phyloP scores from a whole-genome alignment of 148 eudicot genomes.

The Rhododendron simsii region DNA sequence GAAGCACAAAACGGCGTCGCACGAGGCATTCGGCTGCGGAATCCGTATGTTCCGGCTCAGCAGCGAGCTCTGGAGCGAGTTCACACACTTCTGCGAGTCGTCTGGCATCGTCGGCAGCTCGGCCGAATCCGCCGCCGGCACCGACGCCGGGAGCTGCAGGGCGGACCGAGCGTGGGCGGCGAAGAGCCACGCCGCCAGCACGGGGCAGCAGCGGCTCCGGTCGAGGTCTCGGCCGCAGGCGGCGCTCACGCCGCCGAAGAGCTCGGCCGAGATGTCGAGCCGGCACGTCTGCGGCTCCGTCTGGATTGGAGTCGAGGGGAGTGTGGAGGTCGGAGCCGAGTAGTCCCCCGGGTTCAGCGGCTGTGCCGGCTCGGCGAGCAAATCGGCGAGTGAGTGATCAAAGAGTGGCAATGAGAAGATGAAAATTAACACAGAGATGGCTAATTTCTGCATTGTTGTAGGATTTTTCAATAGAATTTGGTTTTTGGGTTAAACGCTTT shows the following conservation, averaged over 20 bases:
- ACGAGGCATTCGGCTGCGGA: slow-evolving; percentile 65
- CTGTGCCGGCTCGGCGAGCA: slow-evolving; percentile 62
- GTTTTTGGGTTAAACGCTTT: neutral
- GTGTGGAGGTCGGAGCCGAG: slow-evolving; percentile 48
- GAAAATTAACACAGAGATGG: neutral
- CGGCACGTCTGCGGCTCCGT: slow-evolving; percentile 51
- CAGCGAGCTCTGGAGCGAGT: slow-evolving; percentile 68
- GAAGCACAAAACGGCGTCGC: slow-evolving; percentile 86
- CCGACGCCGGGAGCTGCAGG: slow-evolving; percentile 31
- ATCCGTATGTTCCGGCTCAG: slow-evolving; percentile 48
- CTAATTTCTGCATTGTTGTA: neutral
- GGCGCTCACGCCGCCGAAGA: slow-evolving; percentile 84
- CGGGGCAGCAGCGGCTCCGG: slow-evolving; percentile 88
- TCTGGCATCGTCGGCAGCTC: slow-evolving; percentile 89
- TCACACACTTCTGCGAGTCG: slow-evolving; percentile 84
- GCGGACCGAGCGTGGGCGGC: slow-evolving; percentile 89
- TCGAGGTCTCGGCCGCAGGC: slow-evolving; percentile 70
- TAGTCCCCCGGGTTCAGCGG: slow-evolving; percentile 47
- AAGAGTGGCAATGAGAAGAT: neutral
- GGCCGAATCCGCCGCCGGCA: slow-evolving; percentile 32
- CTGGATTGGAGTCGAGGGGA: slow-evolving; percentile 78
- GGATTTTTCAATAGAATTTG: neutral
- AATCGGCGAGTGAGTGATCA: slow-evolving; percentile 19
- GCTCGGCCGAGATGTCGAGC: slow-evolving; percentile 74
- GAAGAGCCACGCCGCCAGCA: slow-evolving; percentile 90